Evolutionary conservation across 805 yeast genomes (phyloP), one percentile per base, ranked within the genome.

Genomic region (Spathaspora boniae): DNA sequence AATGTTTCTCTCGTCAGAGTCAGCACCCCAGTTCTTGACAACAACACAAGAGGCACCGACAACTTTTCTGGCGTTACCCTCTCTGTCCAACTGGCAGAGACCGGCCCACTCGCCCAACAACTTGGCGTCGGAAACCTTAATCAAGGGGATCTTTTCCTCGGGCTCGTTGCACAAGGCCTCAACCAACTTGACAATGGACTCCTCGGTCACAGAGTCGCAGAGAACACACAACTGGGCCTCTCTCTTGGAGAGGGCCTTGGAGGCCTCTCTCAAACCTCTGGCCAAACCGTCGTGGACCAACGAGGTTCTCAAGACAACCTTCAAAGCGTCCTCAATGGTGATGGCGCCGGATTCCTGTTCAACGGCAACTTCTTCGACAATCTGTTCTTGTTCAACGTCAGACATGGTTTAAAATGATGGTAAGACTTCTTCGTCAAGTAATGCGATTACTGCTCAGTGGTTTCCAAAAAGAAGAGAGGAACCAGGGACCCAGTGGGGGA

Each of bases 41-140:
- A 93, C 98, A 68, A 91, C 97, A 75, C 95, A 91, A 61, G 98
- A 89, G 74, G 96, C 95, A 77, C 98, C 98, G 70, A 93, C 98
- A 62, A 93, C 98, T 87, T 93, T 93, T 82, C 97, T 88, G 76
- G 98, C 96, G 80, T 91, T 88, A 78, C 98, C 99, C 64, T 93
- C 98, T 78, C 96, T 87, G 94, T 93, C 98, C 64, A 91, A 82
- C 77, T 88, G 87, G 80, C 96, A 93, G 60, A 93, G 80, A 85
- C 98, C 98, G 65, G 98, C 98, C 98, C 98, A 93, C 81, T 93
- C 98, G 82, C 99, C 99, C 69, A 93, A 82, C 79, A 87, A 86
- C 84, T 93, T 93, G 68, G 98, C 96, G 69, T 93, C 98, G 60
- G 98, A 86, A 60, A 93, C 98, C 85, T 93, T 93, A 84, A 93